These are phyloP conservation scores for Aspergillus homomorphus DNA, from an alignment of 495 filamentous ascomycete genomes.

Conservation along the genomic window DNA sequence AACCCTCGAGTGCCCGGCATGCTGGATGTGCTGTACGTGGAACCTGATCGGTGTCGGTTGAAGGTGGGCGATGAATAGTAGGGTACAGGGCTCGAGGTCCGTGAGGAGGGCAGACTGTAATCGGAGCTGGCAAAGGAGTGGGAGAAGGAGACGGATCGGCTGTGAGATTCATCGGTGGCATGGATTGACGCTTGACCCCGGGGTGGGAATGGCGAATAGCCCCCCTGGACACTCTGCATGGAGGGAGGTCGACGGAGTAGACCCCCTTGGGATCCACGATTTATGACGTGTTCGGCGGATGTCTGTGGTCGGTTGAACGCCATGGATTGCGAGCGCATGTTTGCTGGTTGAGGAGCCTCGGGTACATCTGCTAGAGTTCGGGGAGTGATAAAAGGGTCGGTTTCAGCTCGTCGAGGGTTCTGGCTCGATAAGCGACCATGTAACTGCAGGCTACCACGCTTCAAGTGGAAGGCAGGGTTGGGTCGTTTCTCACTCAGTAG, in stretches of 20 bases:
- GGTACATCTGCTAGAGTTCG: slow-evolving; percentile 29
- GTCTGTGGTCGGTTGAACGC: slow-evolving; percentile 28
- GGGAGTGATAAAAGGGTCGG: slow-evolving; percentile 16
- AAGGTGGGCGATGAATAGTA: slow-evolving; percentile 17
- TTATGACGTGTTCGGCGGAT: slow-evolving; percentile 21
- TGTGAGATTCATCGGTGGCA: slow-evolving; percentile 16
- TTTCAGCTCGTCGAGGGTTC: slow-evolving; percentile 9
- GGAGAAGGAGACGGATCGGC: slow-evolving; percentile 23
- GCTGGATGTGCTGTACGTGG: slow-evolving; percentile 29
- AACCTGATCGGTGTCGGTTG: slow-evolving; percentile 25
- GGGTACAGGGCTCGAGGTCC: slow-evolving; percentile 19
- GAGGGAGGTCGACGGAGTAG: slow-evolving; percentile 26
- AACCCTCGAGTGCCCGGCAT: slow-evolving; percentile 8
- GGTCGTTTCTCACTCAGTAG: slow-evolving; percentile 8
- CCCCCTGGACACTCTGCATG: slow-evolving; percentile 29
- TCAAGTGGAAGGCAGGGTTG: neutral
- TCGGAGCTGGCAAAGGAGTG: slow-evolving; percentile 21
- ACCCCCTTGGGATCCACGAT: slow-evolving; percentile 22
- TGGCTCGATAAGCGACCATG: slow-evolving; percentile 10
- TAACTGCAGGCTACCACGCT: slow-evolving; percentile 11
- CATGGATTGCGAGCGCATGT: slow-evolving; percentile 21
- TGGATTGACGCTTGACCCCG: slow-evolving; percentile 17
- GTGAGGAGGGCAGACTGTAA: slow-evolving; percentile 25
- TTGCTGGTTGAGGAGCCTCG: slow-evolving; percentile 17
- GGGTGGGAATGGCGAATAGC: slow-evolving; percentile 21